Evolutionary conservation across 495 filamentous ascomycete genomes (phyloP), one percentile per base, ranked within the genome.

Genomic region (Lentithecium fluviatile): DNA sequence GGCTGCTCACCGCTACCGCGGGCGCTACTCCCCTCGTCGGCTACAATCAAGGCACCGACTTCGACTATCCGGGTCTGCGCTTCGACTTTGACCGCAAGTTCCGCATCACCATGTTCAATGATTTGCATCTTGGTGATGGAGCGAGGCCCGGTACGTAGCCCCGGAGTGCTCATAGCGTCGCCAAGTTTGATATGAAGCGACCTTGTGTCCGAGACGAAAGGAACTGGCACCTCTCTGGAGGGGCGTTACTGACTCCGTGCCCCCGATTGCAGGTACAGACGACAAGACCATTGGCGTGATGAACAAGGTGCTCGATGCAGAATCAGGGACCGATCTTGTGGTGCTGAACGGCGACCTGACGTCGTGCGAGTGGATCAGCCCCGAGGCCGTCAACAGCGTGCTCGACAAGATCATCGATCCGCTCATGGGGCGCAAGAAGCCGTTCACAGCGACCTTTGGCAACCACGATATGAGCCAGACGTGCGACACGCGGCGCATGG

Each of bases 301-400:
- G 70, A 80, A 81, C 51, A 66, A 73, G 13, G 74, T 90, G 17
- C 78, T 91, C 2, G 72, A 80, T n/a, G 60, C 71, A 6, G 87
- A 90, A 64, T 62, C 70, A n/a, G 40, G 19, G 0, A 60, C 78
- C 0, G 74, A 84, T 24, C 79, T 90, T 1, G 85, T 87, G 20
- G 80, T 91, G 7, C 70, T 91, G 1, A 91, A 90, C 52, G 87
- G 88, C 36, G 88, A 90, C 62, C 74, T 90, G 10, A 85, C 90
- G 58, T 86, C 88, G 0, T 86, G 88, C 21, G 85, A 90, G 60
- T 82, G 83, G 55, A 81, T 81, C 0, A 82, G 77, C 38, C 66
- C 76, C 12, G 73, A 80, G 24, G 88, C 89, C 64, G 79, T 80
- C 12, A 82, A 76, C 5, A 50, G 73, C 20, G 87, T 88, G 56